phyloP scores from a whole-genome alignment of 768 basidiomycete genomes.

The Aureoboletus auriporus region DNA sequence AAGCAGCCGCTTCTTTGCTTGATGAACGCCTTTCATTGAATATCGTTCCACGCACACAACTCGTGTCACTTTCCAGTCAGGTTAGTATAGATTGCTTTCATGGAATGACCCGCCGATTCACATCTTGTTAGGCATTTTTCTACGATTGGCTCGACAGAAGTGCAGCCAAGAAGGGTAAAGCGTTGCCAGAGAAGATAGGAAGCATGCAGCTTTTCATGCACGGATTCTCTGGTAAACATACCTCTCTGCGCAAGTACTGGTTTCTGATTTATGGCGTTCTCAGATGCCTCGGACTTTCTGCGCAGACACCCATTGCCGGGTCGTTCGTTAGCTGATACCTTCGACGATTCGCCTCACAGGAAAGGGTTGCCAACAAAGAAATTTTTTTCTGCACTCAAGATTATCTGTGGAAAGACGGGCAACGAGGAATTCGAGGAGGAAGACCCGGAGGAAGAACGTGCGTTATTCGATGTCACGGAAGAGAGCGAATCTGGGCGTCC shows the following conservation, averaged over 20 bases:
- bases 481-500: conserved; percentile 49
- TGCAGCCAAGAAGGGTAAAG: conserved; percentile 78
- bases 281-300: conserved; percentile 86
- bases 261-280: neutral
- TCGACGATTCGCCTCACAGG: conserved; percentile 78
- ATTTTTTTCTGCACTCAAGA: conserved; percentile 61
- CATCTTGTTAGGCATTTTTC: conserved; percentile 66
- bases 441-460: conserved; percentile 72
- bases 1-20: conserved; percentile 83
- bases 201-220: conserved; percentile 88
- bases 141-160: conserved; percentile 89
- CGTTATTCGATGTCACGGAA: conserved; percentile 64
- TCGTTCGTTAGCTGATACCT: conserved; percentile 77
- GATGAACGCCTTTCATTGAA: conserved; percentile 69
- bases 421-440: conserved; percentile 69
- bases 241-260: neutral
- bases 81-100: conserved; percentile 25
- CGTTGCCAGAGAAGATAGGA: conserved; percentile 83
- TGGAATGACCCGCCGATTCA: conserved; percentile 1
- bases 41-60: conserved; percentile 83
- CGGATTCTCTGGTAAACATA: conserved; percentile 62
- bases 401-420: conserved; percentile 84
- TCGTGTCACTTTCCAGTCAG: conserved; percentile 78
- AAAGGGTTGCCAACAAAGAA: conserved; percentile 67
- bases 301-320: conserved; percentile 87